A percentile compares a stretch with the other conserved stretches of the same genome.
These are phyloP conservation scores for Pinus albicaulis DNA, from an alignment of 75 land plant species.

Conservation along the genomic window DNA sequence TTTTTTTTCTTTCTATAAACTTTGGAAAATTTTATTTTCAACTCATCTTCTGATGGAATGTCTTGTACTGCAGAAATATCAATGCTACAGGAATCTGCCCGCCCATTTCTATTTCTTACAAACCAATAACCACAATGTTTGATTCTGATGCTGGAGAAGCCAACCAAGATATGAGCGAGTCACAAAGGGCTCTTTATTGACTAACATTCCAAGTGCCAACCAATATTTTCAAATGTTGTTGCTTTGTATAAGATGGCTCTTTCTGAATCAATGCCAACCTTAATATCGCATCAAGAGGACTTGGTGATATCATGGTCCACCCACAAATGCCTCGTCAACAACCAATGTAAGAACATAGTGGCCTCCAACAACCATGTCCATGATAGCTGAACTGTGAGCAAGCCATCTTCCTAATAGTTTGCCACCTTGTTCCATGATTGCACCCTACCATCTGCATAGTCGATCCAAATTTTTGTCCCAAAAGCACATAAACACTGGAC, in stretches of 20 bases:
- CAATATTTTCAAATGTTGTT: slow-evolving; percentile 61
- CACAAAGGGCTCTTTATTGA: slow-evolving; percentile 74
- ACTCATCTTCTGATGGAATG: slow-evolving; percentile 36
- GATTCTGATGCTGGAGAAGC: slow-evolving; percentile 61
- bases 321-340: slow-evolving; percentile 83
- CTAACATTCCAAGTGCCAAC: slow-evolving; percentile 96
- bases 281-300: slow-evolving; percentile 60
- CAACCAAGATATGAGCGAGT: slow-evolving; percentile 82
- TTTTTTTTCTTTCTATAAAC: slow-evolving; percentile 73
- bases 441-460: slow-evolving; percentile 74
- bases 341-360: slow-evolving; percentile 76
- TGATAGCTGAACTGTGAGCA: slow-evolving; percentile 65
- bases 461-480: slow-evolving; percentile 79
- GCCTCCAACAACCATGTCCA: slow-evolving; percentile 65
- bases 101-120: slow-evolving; percentile 99
- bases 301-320: slow-evolving; percentile 79
- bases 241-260: slow-evolving; percentile 51
- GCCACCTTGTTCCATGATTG: slow-evolving; percentile 68
- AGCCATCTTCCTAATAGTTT: slow-evolving; percentile 76
- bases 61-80: slow-evolving; percentile 53
- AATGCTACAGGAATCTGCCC: slow-evolving; percentile 50
- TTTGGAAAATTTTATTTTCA: slow-evolving; percentile 36
- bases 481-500: slow-evolving; percentile 70
- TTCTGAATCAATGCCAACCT: slow-evolving; percentile 50
- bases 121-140: slow-evolving; percentile 73